Base-by-base conservation (phyloP, 129 eudicot species). In the Mikania micrantha region DNA sequence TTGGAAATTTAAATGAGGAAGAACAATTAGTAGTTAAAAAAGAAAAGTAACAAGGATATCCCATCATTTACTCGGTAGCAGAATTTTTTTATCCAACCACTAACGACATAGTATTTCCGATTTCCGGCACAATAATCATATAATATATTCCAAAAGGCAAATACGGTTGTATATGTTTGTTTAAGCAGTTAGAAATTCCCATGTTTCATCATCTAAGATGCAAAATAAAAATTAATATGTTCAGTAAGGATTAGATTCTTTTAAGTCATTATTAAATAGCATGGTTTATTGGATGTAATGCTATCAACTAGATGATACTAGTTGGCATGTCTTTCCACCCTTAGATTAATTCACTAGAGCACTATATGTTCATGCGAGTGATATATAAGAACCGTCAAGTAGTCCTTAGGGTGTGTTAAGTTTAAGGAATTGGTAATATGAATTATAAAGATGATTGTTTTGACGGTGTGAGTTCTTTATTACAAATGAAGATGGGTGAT, bases 1-100 rank as follows among this genome's bases (percentile, higher is more conserved):
- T 40, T 15, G 16, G 67, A 44, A 60, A 39, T 16, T 63, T 2
- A n/a, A 65, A 7, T 17, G 53, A 59, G 74, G 25, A 75, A 45
- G 20, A 40, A 70, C 13, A 16, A 58, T 16, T 27, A 72, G 62
- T 9, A 17, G 66, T 44, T 10, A 21, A 61, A 2, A 27, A 3
- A 24, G 52, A 22, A 17, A 40, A 52, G 0, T 56, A 25, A 32
- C n/a, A 59, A 31, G 11, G 58, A 40, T 40, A 31, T 9, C n/a
- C 29, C 5, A 59, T 41, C 24, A 57, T 20, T 28, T 57, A 56
- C 28, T 6, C 64, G 29, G 40, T 1, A 57, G 40, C 38, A 27
- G 39, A 13, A 9, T 13, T 59, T 31, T 2, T 58, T 31, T 29
- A 59, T 31, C 64, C 25, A 15, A 59, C 29, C 64, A 29, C n/a